A percentile compares a stretch with the other conserved stretches of the same genome.
phyloP scores from a whole-genome alignment of 2,329 filamentous ascomycete species.

The Rutstroemia sp. region DNA sequence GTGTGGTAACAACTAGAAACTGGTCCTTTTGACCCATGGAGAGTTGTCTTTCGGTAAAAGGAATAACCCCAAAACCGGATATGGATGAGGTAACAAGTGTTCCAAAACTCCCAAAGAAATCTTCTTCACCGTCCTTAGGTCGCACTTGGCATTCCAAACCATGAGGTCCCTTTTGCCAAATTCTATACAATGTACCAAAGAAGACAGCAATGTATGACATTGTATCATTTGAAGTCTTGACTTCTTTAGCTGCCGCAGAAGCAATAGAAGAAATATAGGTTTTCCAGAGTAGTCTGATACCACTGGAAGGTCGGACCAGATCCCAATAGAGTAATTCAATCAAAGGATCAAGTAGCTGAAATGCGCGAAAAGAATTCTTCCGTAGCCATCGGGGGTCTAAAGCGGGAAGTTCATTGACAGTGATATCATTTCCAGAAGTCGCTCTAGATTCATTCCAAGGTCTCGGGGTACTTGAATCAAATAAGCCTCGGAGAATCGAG shows the following conservation, averaged over 20 bases:
- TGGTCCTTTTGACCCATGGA: slow-evolving; percentile 44
- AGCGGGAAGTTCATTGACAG: slow-evolving; percentile 69
- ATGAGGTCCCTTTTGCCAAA: slow-evolving; percentile 55
- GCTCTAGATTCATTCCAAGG: slow-evolving; percentile 72
- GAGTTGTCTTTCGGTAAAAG: slow-evolving; percentile 56
- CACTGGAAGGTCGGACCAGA: slow-evolving; percentile 54
- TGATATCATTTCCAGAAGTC: slow-evolving; percentile 41
- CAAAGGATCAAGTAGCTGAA: slow-evolving; percentile 53
- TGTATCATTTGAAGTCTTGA: slow-evolving; percentile 80
- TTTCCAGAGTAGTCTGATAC: slow-evolving; percentile 48
- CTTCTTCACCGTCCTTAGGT: slow-evolving; percentile 26
- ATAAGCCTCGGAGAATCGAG: slow-evolving; percentile 64
- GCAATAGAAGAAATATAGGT: slow-evolving; percentile 56
- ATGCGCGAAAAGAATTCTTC: slow-evolving; percentile 57
- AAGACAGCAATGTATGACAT: slow-evolving; percentile 70
- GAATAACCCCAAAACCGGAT: slow-evolving; percentile 46
- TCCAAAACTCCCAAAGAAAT: slow-evolving; percentile 48
- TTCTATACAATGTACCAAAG: slow-evolving; percentile 57
- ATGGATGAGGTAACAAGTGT: slow-evolving; percentile 43
- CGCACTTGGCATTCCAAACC: slow-evolving; percentile 17
- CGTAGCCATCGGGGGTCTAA: slow-evolving; percentile 85
- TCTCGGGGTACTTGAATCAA: slow-evolving; percentile 48
- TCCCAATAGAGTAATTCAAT: slow-evolving; percentile 55
- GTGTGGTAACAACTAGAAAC: slow-evolving; percentile 57
- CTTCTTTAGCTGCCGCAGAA: slow-evolving; percentile 71